Base-by-base conservation (phyloP, 2,329 filamentous ascomycete species). In the Botryotinia convoluta region DNA sequence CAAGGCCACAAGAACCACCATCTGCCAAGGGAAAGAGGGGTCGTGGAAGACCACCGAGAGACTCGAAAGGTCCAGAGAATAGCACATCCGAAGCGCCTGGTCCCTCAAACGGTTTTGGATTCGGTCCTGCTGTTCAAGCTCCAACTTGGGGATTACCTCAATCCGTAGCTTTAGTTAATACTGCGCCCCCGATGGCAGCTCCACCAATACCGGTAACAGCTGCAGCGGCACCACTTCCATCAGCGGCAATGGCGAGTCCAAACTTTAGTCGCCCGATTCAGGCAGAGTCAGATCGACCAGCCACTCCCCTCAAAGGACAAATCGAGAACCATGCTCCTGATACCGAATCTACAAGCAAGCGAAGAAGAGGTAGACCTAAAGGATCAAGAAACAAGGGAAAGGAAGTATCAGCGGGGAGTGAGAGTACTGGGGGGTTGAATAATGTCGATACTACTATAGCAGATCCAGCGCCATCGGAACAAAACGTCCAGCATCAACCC, bases 331-430 rank as follows among this genome's bases (percentile, higher is more conserved):
- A 64, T 32, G 57, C 68, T 14, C 63, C 68, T 32, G 75, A 73
- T 54, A 71, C 72, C 51, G 65, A 75, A 51, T 79, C 78, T 64
- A 76, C 75, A 29, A 78, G 42, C 76, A 82, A 78, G 72, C 77
- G 73, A 78, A 80, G 79, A 69, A 74, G 81, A 62, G 80, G 86
- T 9, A 83, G 86, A 45, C 86, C 86, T 0, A 87, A 87, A 74
- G 86, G 86, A 0, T 87, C 86, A 1, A 86, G 85, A 74, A 88
- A 87, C 74, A 83, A 84, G 4, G 76, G 75, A 57, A 74, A 48
- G n/a, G 76, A 79, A 72, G 76, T 73, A 22, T 72, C 74, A 39
- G 72, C 73, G 51, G 64, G 39, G 59, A 35, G 37, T 45, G 74
- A 63, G 29, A 57, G 48, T 18, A 73, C 51, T 35, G 69, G 73